Evolutionary conservation across 164 flowering plant species (phyloP), one percentile per base, ranked within the genome.

Genomic region (Piper longum): DNA sequence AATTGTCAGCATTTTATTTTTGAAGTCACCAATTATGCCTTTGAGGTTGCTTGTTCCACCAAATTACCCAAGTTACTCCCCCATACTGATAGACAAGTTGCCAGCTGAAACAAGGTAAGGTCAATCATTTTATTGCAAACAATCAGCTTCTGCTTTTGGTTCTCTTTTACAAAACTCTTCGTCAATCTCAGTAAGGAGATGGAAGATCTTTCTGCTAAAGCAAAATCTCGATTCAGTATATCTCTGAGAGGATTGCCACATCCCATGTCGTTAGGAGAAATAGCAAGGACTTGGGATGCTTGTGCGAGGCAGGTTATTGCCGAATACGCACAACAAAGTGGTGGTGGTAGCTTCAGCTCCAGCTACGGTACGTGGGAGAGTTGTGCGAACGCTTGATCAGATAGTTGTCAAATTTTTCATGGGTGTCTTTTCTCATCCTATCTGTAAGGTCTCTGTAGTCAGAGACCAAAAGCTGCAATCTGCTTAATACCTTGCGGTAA

Each of bases 311-410:
- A 88, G 2, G 85, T 81, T 45, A 70, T 91, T 43, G 67, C 75
- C 4, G 93, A 91, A 63, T 80, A 81, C 69, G 96, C 89, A 0
- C 86, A 79, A 65, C 77, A 77, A 69, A 81, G 80, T 36, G 89
- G 91, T 5, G 96, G 97, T 16, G 97, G 97, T 40, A 88, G 77
- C 74, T 90, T 90, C 77, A 84, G 92, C 82, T 86, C 93, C 4
- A 81, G 79, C 59, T 86, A 81, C 61, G 97, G 97, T 1, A 72
- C 80, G 54, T 90, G 95, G 97, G 91, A 90, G 75, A 81, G 74
- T 64, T 84, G 86, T 64, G 70, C 78, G 60, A 81, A 74, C 64
- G 83, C 79, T 9, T 68, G 52, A 48, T 48, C 8, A 5, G 52
- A 13, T 9, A 48, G 52, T 9, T 48, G 14, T 12, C 52, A 48